Evolutionary conservation across 208 protist genomes (phyloP).

Genomic region (Phytomonas francai): DNA sequence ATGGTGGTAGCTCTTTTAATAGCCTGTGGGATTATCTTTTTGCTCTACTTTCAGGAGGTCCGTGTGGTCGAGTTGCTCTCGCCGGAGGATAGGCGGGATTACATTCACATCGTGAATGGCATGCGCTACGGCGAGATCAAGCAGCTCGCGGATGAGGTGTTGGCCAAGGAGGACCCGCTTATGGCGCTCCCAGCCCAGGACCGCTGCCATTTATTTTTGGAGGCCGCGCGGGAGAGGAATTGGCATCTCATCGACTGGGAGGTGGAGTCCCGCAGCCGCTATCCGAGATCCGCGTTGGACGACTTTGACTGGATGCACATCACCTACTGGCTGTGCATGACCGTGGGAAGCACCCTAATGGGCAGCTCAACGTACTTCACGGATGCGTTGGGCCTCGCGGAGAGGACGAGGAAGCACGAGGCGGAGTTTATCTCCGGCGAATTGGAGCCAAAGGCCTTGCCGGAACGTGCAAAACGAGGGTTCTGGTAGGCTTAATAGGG

Average conservation of each 20-base stretch:
- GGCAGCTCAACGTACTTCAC: constrained; percentile 43
- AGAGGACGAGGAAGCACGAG: background rate
- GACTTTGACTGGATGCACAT: constrained; percentile 51
- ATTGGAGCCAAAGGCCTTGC: constrained; percentile 10
- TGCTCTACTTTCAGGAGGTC: constrained; percentile 52
- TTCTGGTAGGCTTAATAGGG: constrained; percentile 10
- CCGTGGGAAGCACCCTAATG: constrained; percentile 26
- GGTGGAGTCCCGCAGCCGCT: constrained; percentile 35
- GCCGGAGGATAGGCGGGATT: constrained; percentile 49
- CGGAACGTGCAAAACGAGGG: constrained; percentile 12
- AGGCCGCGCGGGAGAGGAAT: constrained; percentile 38
- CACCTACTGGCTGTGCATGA: constrained; percentile 54
- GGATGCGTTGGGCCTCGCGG: constrained; percentile 20
- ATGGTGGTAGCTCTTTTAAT: constrained; percentile 8
- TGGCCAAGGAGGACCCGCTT: constrained; percentile 57
- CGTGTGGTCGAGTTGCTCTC: constrained; percentile 32
- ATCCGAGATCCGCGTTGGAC: constrained; percentile 26
- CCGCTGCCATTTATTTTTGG: constrained; percentile 46
- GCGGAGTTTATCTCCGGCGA: background rate
- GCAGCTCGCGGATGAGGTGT: constrained; percentile 29
- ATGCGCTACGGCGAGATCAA: constrained; percentile 75
- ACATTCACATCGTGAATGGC: constrained; percentile 49
- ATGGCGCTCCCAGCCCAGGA: constrained; percentile 45
- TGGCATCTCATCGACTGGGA: constrained; percentile 62
- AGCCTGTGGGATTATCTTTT: constrained; percentile 13